Base-by-base conservation (phyloP, 73 alveolate genomes). In the Durusdinium trenchii region DNA sequence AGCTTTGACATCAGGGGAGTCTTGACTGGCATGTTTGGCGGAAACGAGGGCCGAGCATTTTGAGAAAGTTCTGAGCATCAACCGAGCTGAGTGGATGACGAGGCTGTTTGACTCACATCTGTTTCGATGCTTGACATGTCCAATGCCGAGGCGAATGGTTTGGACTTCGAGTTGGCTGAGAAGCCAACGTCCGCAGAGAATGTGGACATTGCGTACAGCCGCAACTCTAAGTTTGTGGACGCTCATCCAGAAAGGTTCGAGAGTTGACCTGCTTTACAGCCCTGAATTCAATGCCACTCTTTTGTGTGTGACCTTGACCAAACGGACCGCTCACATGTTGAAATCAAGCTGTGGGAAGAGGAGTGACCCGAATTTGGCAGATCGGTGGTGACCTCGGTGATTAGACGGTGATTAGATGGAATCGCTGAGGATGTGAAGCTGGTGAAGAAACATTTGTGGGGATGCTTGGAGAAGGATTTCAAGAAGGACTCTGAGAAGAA, bases 161-260 rank as follows among this genome's bases (percentile, higher is more conserved):
- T 94, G 71, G 99, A 94, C 69, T 94, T 94, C 64, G 99, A 94
- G 52, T 62, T 94, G 30, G 99, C 93, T 36, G 99, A 94, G 99
- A 73, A 76, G 99, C 99, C 99, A 14, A 73, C 73, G 30, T 69
- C 87, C 38, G 98, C 90, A 10, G 98, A 73, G 78, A 92, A 73
- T 57, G 86, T 92, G 60, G 98, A 92, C 98, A 92, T 92, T 40
- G 98, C 60, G 35, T 94, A 94, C 64, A 94, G 99, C 67, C 99
- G 99, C 92, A 94, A 94, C 99, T 94, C 99, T 43, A 94, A 94
- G 93, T 94, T 94, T 51, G 99, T 94, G 62, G 98, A 35, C n/a
- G 48, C 96, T 42, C 1, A 71, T 42, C 62, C 62, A 5, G 3
- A 36, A 40, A 16, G 57, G 85, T 2, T 32, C 30, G 73, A 60